A percentile compares a stretch with the other conserved stretches of the same genome.
Conservation (phyloP, 345 rosid genomes). For the Mercurialis annua region DNA sequence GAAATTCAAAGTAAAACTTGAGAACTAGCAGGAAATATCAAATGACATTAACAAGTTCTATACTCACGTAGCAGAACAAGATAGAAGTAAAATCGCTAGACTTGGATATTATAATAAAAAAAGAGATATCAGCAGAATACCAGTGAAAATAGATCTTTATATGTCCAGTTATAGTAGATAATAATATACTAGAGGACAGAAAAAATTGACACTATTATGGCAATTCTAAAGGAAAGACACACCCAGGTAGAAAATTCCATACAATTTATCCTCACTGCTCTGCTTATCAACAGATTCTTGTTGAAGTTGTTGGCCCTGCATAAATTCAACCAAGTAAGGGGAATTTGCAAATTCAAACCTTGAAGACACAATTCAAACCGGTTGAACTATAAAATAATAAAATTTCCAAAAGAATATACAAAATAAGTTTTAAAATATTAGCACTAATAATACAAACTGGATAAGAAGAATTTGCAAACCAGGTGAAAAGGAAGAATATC, state of each 20-base stretch:
- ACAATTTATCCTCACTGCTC: slow-evolving; percentile 28
- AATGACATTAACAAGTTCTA: too few relatives aligned
- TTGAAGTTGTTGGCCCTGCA: slow-evolving; percentile 24
- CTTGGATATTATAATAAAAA: too few relatives aligned
- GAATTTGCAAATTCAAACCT: slow-evolving; percentile 4
- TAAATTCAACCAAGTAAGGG: slow-evolving; percentile 1
- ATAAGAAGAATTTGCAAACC: slow-evolving; percentile 31
- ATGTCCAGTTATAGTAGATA: too few relatives aligned
- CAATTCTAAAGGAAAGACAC: not conserved
- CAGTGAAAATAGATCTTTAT: too few relatives aligned
- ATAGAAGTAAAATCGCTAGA: too few relatives aligned
- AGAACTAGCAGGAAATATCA: too few relatives aligned
- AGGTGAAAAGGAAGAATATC: slow-evolving; percentile 38
- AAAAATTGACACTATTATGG: too few relatives aligned
- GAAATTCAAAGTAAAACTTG: too few relatives aligned
- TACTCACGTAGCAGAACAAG: too few relatives aligned
- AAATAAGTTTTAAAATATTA: not conserved
- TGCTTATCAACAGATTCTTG: slow-evolving; percentile 16
- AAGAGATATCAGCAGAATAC: too few relatives aligned
- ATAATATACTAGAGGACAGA: too few relatives aligned
- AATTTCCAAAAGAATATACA: too few relatives aligned
- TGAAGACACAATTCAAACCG: not conserved
- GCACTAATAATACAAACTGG: slow-evolving; percentile 6
- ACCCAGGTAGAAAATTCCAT: slow-evolving; percentile 11
- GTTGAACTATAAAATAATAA: not conserved